Evolutionary conservation across 1,284 basidiomycete species (phyloP).

Genomic region (Irpex sp.): DNA sequence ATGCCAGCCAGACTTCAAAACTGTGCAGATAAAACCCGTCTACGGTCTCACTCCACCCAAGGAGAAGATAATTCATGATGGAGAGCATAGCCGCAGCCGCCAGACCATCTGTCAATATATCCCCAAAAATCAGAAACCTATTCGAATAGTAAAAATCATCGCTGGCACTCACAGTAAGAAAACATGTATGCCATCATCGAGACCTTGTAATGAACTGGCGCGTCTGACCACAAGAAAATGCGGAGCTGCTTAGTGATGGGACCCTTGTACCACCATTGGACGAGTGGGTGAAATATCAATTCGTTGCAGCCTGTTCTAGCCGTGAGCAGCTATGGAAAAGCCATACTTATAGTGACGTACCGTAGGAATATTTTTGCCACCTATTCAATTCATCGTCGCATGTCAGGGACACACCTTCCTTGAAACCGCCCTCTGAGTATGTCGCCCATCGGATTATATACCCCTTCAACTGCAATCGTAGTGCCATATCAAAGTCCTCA

Average conservation of each 20-base stretch:
- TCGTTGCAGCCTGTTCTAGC: constrained; percentile 53
- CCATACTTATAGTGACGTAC: constrained; percentile 31
- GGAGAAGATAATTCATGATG: constrained; percentile 66
- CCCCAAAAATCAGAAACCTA: not conserved
- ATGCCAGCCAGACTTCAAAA: constrained; percentile 77
- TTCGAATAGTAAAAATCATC: not conserved
- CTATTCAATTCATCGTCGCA: constrained; percentile 78
- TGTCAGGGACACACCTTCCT: constrained; percentile 85
- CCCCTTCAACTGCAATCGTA: constrained; percentile 59
- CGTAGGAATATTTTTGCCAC: constrained; percentile 88
- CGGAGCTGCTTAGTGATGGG: constrained; percentile 78
- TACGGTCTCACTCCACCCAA: constrained; percentile 56
- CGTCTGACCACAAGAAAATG: constrained; percentile 72
- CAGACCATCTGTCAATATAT: constrained; percentile 56
- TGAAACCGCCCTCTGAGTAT: constrained; percentile 77
- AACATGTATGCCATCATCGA: constrained; percentile 81
- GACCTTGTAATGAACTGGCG: constrained; percentile 82
- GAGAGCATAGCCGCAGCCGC: constrained; percentile 63
- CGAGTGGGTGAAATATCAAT: constrained; percentile 75
- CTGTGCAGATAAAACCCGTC: constrained; percentile 70
- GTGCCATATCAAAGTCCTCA: constrained; percentile 79
- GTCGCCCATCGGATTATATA: constrained; percentile 84
- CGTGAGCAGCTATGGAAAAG: not conserved
- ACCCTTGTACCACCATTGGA: constrained; percentile 67
- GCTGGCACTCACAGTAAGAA: constrained; percentile 60